A percentile compares a stretch with the other conserved stretches of the same genome.
Conservation (phyloP, 2,329 filamentous ascomycete species). For the Penicillium sp. region DNA sequence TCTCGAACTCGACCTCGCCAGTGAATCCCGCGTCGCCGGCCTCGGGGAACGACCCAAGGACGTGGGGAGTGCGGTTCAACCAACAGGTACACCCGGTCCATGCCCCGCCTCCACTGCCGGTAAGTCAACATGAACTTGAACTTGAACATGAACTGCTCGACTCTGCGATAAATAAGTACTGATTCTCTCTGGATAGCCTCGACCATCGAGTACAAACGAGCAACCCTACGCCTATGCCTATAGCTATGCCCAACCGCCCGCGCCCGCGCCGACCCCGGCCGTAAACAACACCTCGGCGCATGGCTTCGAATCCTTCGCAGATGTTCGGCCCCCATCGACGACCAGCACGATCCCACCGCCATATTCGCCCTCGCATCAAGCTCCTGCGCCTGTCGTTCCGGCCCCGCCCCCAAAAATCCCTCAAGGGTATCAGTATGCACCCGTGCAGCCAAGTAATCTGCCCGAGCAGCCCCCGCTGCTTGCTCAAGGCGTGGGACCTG, state of each 20-base stretch:
- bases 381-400: slow-evolving; percentile 30
- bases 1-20: slow-evolving; percentile 26
- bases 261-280: slow-evolving; percentile 15
- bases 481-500: slow-evolving; percentile 20
- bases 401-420: slow-evolving; percentile 50
- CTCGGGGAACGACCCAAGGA: slow-evolving; percentile 37
- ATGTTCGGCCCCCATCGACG: slow-evolving; percentile 8
- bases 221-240: slow-evolving; percentile 25
- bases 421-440: slow-evolving; percentile 39
- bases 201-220: slow-evolving; percentile 38
- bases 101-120: slow-evolving; percentile 42
- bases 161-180: slow-evolving; percentile 6
- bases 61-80: slow-evolving; percentile 52
- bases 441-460: slow-evolving; percentile 30
- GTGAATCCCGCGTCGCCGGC: slow-evolving; percentile 22
- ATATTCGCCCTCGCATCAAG: slow-evolving; percentile 24
- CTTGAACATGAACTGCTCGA: neutral
- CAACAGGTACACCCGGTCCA: slow-evolving; percentile 33
- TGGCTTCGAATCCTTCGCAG: slow-evolving; percentile 17
- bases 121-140: slow-evolving; percentile 24
- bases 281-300: slow-evolving; percentile 25
- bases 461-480: slow-evolving; percentile 17
- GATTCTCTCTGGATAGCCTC: slow-evolving; percentile 33
- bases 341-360: slow-evolving; percentile 23
- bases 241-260: neutral